These are phyloP conservation scores for Pleurotus salmoneostramineus DNA, from an alignment of 768 basidiomycete species.

Conservation along the genomic window DNA sequence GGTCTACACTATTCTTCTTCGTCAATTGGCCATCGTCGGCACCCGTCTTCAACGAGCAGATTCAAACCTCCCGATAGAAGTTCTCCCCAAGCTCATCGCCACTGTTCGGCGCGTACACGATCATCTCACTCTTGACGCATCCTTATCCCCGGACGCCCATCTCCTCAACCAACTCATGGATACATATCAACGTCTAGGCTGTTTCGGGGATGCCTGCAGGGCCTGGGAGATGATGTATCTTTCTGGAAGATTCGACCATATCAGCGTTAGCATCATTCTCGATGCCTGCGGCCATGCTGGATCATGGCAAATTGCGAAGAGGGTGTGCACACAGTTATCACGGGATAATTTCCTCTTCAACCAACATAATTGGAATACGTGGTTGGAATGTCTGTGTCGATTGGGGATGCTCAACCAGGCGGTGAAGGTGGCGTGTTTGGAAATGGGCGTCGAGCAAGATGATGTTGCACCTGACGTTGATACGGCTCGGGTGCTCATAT, in stretches of 20 bases:
- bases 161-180: conserved; percentile 88
- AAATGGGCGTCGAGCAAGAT: conserved; percentile 51
- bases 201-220: conserved; percentile 65
- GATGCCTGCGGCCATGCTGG: conserved; percentile 76
- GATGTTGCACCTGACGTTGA: conserved; percentile 45
- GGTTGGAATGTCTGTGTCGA: conserved; percentile 85
- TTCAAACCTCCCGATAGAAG: conserved; percentile 11
- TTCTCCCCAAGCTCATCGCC: conserved; percentile 32
- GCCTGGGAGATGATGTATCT: conserved; percentile 77
- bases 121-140: conserved; percentile 72
- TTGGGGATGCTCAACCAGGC: conserved; percentile 65
- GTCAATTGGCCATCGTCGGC: conserved; percentile 46
- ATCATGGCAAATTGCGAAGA: conserved; percentile 44
- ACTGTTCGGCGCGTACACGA: conserved; percentile 69
- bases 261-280: conserved; percentile 77
- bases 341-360: conserved; percentile 51
- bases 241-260: conserved; percentile 51
- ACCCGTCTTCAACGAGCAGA: conserved; percentile 21
- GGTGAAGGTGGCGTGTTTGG: conserved; percentile 52
- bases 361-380: conserved; percentile 73
- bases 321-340: conserved; percentile 50
- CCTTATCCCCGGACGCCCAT: conserved; percentile 62
- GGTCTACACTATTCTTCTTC: conserved; percentile 67
- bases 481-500: conserved; percentile 49
- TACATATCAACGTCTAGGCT: conserved; percentile 77